Conservation (phyloP, 345 rosid genomes). For the Syzygium grande region DNA sequence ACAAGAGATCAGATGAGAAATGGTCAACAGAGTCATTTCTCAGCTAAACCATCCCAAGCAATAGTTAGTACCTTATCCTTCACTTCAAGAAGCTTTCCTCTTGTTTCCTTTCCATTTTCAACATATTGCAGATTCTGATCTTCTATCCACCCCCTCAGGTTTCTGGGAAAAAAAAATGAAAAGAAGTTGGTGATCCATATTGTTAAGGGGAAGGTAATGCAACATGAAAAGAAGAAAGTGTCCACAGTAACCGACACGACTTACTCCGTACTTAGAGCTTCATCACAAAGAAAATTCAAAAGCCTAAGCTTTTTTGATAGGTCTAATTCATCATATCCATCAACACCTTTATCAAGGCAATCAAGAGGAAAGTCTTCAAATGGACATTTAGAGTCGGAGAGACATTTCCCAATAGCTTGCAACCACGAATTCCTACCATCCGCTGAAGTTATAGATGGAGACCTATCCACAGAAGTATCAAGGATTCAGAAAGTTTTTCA, state of each 20-base stretch:
- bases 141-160: conserved; percentile 54
- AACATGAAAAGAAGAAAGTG: not conserved
- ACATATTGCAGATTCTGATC: conserved; percentile 26
- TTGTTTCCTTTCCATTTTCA: conserved; percentile 44
- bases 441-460: conserved; percentile 28
- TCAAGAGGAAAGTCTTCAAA: conserved; percentile 3
- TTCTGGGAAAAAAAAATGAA: conserved; percentile 14
- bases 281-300: conserved; percentile 44
- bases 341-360: conserved; percentile 4
- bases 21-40: not conserved
- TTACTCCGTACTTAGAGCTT: conserved; percentile 33
- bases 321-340: conserved; percentile 19
- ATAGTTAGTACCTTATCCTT: conserved; percentile 46
- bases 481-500: not conserved
- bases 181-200: no score
- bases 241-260: not conserved
- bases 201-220: not conserved
- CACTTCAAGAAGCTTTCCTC: conserved; percentile 37
- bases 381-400: conserved; percentile 3
- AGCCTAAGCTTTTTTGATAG: conserved; percentile 27
- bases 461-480: conserved; percentile 23
- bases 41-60: not conserved
- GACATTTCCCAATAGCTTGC: conserved; percentile 10
- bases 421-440: conserved; percentile 50
- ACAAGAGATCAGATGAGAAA: not conserved